Conservation (phyloP, 2,329 filamentous ascomycete genomes). For the Aspergillus quadrilineatus region DNA sequence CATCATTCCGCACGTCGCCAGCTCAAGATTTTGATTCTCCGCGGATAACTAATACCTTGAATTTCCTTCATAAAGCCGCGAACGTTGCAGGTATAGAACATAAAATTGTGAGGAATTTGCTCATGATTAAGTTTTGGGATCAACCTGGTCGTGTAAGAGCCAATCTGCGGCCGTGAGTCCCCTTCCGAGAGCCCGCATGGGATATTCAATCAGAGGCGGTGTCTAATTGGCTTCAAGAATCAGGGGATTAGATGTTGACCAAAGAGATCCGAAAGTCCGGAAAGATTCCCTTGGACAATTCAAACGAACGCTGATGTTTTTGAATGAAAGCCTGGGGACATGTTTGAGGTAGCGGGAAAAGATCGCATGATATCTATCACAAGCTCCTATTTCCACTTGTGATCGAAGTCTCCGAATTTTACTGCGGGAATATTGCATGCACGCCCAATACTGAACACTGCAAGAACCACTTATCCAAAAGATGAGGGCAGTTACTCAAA, state of each 20-base stretch:
- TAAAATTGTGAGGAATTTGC: constrained; percentile 47
- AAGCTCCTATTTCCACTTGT: not conserved
- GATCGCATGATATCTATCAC: not conserved
- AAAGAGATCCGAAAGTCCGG: constrained; percentile 30
- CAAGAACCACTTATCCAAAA: too few relatives aligned
- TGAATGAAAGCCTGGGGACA: constrained; percentile 50
- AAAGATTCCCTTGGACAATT: constrained; percentile 42
- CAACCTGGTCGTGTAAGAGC: constrained; percentile 29
- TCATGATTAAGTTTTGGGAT: constrained; percentile 47
- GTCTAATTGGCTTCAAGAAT: constrained; percentile 30
- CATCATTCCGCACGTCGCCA: constrained; percentile 42
- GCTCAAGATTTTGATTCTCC: constrained; percentile 38
- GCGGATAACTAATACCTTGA: constrained; percentile 46
- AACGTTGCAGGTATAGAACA: constrained; percentile 45
- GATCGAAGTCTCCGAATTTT: not conserved
- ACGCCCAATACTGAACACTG: too few relatives aligned
- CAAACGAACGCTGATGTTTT: constrained; percentile 44
- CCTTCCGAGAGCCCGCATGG: not conserved
- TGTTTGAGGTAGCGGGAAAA: constrained; percentile 35
- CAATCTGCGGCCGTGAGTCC: constrained; percentile 34
- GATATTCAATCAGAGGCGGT: not conserved
- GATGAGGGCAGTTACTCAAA: too few relatives aligned
- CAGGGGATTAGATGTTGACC: constrained; percentile 29
- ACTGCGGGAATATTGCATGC: too few relatives aligned
- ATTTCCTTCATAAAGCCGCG: constrained; percentile 46